These are phyloP conservation scores for Colletotrichum destructivum DNA, from an alignment of 2,329 filamentous ascomycete species.

Conservation along the genomic window DNA sequence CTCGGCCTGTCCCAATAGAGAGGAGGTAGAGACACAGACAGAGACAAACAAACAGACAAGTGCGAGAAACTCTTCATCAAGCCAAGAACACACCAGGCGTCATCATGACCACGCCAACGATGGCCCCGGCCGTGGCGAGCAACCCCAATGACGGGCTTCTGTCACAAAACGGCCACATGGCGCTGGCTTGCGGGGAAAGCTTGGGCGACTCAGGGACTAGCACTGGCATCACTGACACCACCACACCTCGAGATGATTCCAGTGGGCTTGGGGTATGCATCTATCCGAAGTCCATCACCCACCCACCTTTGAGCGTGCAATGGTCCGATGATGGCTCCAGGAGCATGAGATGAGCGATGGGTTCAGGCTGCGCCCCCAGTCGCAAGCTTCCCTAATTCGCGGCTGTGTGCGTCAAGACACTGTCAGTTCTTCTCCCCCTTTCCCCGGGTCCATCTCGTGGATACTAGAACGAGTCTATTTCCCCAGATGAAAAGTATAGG, in stretches of 20 bases:
- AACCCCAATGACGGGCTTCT: slow-evolving; percentile 8
- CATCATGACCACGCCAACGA: slow-evolving; percentile 36
- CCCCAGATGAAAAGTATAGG: background rate
- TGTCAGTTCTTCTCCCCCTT: slow-evolving; percentile 5
- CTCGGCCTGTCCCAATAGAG: too few species aligned
- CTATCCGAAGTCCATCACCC: background rate
- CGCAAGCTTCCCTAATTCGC: slow-evolving; percentile 5
- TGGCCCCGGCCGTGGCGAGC: slow-evolving; percentile 12
- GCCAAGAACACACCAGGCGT: slow-evolving; percentile 26
- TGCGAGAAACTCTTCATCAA: background rate
- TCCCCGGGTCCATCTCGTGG: slow-evolving; percentile 25
- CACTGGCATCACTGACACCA: too few species aligned
- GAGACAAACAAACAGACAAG: too few species aligned
- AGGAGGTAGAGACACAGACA: too few species aligned
- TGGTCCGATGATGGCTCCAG: slow-evolving; percentile 34
- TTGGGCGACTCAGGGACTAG: background rate
- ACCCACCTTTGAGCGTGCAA: background rate
- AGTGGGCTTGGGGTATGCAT: slow-evolving; percentile 15
- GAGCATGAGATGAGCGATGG: slow-evolving; percentile 17
- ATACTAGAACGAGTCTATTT: too few species aligned
- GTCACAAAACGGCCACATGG: slow-evolving; percentile 32
- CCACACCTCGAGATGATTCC: background rate
- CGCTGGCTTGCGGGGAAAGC: slow-evolving; percentile 26
- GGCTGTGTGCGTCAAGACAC: background rate
- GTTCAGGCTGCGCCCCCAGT: slow-evolving; percentile 16